Percentiles rank a stretch among this genome's conserved stretches.
These are phyloP conservation scores for Trifolium repens DNA, from an alignment of 306 rosid species.

Conservation along the genomic window DNA sequence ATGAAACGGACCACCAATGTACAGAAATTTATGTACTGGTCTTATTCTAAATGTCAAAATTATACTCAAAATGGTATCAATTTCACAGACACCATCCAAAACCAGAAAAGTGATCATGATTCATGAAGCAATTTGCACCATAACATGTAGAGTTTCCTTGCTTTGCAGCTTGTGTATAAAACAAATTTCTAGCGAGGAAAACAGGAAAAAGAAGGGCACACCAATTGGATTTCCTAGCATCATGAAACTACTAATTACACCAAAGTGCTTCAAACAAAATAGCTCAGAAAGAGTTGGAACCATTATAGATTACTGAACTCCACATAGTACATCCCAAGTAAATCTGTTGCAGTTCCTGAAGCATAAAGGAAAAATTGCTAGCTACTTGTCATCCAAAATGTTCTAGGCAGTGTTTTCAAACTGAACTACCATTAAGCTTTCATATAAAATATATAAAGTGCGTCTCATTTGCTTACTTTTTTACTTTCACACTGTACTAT, in stretches of 20 bases:
- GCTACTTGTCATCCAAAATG: conserved; percentile 75
- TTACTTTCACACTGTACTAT: no score
- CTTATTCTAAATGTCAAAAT: conserved; percentile 70
- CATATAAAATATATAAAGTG: no score
- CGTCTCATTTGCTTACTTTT: no score
- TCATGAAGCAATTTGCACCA: conserved; percentile 74
- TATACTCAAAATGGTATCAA: conserved; percentile 66
- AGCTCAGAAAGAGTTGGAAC: conserved; percentile 57
- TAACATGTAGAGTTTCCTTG: conserved; percentile 72
- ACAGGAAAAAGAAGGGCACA: conserved; percentile 70
- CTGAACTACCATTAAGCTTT: no score
- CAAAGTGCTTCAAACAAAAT: conserved; percentile 67
- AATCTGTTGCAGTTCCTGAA: conserved; percentile 61
- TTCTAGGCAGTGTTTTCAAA: conserved; percentile 53
- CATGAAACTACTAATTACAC: conserved; percentile 63
- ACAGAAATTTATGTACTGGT: conserved; percentile 76
- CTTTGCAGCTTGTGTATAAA: conserved; percentile 76
- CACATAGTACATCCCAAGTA: conserved; percentile 57
- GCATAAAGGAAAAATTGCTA: conserved; percentile 57
- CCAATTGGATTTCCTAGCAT: conserved; percentile 73
- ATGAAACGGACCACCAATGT: conserved; percentile 67
- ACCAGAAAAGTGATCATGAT: conserved; percentile 75
- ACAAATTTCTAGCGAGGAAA: conserved; percentile 63
- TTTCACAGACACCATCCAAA: conserved; percentile 65
- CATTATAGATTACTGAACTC: conserved; percentile 1